Evolutionary conservation across 1,139 yeast genomes (phyloP).

Genomic region (Diutina pseudorugosa): DNA sequence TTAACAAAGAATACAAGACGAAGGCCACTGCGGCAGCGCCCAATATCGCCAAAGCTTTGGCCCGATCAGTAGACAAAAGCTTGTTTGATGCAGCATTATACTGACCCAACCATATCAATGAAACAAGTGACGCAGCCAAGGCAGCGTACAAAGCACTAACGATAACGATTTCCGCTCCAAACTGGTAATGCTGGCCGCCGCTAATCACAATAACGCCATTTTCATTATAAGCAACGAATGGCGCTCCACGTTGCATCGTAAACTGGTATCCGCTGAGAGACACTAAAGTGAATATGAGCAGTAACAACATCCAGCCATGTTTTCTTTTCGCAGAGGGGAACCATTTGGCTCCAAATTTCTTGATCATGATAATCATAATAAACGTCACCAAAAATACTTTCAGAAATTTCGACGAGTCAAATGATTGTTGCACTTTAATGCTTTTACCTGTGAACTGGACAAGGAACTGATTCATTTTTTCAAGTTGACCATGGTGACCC

Average conservation of each 20-base stretch:
- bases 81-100: not conserved
- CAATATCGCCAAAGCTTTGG: not conserved
- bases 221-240: slow-evolving; percentile 45
- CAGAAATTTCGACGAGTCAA: slow-evolving; percentile 25
- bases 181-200: slow-evolving; percentile 55
- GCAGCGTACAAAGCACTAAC: slow-evolving; percentile 36
- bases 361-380: slow-evolving; percentile 31
- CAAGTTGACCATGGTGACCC: slow-evolving; percentile 15
- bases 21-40: slow-evolving; percentile 11
- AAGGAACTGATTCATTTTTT: slow-evolving; percentile 42
- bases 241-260: slow-evolving; percentile 44
- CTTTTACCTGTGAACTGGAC: slow-evolving; percentile 30
- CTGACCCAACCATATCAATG: slow-evolving; percentile 25
- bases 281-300: slow-evolving; percentile 27
- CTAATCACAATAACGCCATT: slow-evolving; percentile 41
- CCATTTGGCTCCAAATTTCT: slow-evolving; percentile 32
- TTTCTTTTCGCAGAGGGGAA: slow-evolving; percentile 18
- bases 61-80: not conserved
- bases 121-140: slow-evolving; percentile 27
- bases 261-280: slow-evolving; percentile 55
- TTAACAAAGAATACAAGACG: slow-evolving; percentile 23
- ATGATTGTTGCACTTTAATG: slow-evolving; percentile 27
- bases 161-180: slow-evolving; percentile 51
- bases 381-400: slow-evolving; percentile 37
- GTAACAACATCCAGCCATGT: slow-evolving; percentile 23